Conservation (phyloP, 2,329 filamentous ascomycete genomes). For the Hypoxylon sp. region DNA sequence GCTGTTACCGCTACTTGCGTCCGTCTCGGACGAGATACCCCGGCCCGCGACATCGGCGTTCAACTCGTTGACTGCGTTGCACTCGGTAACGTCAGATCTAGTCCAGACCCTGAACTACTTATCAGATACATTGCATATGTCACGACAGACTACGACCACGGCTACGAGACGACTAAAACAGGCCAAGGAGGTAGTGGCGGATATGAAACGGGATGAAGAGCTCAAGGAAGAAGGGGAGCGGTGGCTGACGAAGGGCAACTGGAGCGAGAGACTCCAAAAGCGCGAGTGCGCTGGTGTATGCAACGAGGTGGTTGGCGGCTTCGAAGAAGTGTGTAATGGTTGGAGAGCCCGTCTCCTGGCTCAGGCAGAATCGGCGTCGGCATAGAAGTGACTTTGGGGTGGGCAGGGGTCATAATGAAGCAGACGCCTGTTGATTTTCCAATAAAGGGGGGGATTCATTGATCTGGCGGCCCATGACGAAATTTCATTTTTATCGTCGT, state of each 20-base stretch:
- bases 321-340: conserved; percentile 86
- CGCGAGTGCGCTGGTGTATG: conserved; percentile 87
- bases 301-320: conserved; percentile 86
- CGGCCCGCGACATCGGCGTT: conserved; percentile 68
- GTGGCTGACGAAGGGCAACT: conserved; percentile 83
- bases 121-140: conserved; percentile 93
- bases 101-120: conserved; percentile 84
- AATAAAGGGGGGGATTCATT: not conserved
- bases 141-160: conserved; percentile 82
- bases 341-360: conserved; percentile 81
- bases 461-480: conserved; percentile 8
- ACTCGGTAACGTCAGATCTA: conserved; percentile 74
- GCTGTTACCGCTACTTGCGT: conserved; percentile 71
- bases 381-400: not conserved
- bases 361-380: conserved; percentile 59
- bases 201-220: conserved; percentile 85
- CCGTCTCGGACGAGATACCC: conserved; percentile 72
- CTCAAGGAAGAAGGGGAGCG: conserved; percentile 80
- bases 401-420: not conserved
- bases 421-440: not conserved
- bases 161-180: conserved; percentile 81
- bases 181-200: conserved; percentile 84
- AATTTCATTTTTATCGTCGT: conserved; percentile 24
- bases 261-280: conserved; percentile 77
- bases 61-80: conserved; percentile 71